Base-by-base conservation (phyloP, 805 yeast genomes). In the Barnettozyma salicaria region DNA sequence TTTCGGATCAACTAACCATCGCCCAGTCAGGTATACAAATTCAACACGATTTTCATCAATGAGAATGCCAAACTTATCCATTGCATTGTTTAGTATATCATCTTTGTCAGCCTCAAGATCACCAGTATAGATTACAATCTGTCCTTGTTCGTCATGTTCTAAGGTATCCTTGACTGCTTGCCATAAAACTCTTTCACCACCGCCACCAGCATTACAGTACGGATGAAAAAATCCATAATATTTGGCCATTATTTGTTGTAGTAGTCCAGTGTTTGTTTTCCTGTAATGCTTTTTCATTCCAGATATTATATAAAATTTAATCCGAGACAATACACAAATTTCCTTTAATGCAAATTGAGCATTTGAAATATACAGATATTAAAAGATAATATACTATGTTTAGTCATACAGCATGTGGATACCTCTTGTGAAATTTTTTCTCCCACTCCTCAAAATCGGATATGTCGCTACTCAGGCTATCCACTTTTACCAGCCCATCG, bases 181-280 rank as follows among this genome's bases (percentile, higher is more conserved):
- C 98, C 98, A 92, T 27, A 92, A 65, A 1, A 92, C 98, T 39
- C 90, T 75, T 56, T 92, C 99, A 18, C 99, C 99, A 21, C 99
- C 99, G 14, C 99, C 99, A 31, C 95, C 96, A 27, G 96, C 94
- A 56, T 84, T 85, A 45, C 96, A 88, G 50, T 80, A 84, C 0
- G 98, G 98, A 61, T 92, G 99, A 65, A 92, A 88, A 53, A 83
- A 89, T 6, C 97, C 99, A 55, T 67, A 80, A 9, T 86, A 58
- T 26, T 41, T 44, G 4, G 14, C 28, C 41, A 38, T 38, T 14
- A 11, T 11, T 20, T 7, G 10, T n/a, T n/a, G n/a, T n/a, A n/a
- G n/a, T n/a, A n/a, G n/a, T 12, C 12, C 12, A 9, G 11, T 22
- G 25, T 22, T 12, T 22, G 25, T 22, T 12, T n/a, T n/a, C n/a